These are phyloP conservation scores for Nannizzia gypsea DNA, from an alignment of 2,329 filamentous ascomycete genomes.

Conservation along the genomic window DNA sequence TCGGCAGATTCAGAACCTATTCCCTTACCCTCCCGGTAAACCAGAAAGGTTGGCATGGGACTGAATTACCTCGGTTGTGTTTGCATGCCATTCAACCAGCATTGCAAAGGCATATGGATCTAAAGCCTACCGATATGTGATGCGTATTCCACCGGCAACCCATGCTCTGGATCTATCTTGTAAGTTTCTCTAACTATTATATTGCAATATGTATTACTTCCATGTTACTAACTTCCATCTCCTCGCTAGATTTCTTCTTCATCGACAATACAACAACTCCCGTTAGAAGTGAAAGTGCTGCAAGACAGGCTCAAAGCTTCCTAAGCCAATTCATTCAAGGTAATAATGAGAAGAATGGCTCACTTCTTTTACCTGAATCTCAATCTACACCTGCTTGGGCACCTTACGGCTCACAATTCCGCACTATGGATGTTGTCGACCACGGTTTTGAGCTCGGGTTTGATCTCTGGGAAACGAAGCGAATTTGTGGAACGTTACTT, in stretches of 20 bases:
- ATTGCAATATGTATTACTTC: not conserved
- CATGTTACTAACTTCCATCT: not conserved
- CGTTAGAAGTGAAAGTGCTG: not conserved
- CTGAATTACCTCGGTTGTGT: conserved; percentile 8
- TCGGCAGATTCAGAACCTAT: not conserved
- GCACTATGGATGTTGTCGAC: not conserved
- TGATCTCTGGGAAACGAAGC: not conserved
- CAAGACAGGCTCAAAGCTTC: not conserved
- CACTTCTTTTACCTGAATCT: not conserved
- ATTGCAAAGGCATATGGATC: conserved; percentile 3
- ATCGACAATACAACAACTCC: not conserved
- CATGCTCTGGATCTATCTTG: not conserved
- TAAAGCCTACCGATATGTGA: not conserved
- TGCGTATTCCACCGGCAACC: not conserved
- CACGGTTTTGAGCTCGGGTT: not conserved
- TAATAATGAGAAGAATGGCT: not conserved
- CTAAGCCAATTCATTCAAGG: not conserved
- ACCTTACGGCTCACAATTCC: not conserved
- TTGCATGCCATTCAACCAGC: conserved; percentile 6
- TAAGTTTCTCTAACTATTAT: no score
- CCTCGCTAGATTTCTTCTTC: not conserved
- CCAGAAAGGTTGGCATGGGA: conserved; percentile 11
- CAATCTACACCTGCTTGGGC: not conserved
- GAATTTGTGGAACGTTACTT: not conserved
- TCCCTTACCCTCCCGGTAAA: not conserved